phyloP scores from a whole-genome alignment of 2,329 filamentous ascomycete genomes.

The Trichoderma semiorbis region DNA sequence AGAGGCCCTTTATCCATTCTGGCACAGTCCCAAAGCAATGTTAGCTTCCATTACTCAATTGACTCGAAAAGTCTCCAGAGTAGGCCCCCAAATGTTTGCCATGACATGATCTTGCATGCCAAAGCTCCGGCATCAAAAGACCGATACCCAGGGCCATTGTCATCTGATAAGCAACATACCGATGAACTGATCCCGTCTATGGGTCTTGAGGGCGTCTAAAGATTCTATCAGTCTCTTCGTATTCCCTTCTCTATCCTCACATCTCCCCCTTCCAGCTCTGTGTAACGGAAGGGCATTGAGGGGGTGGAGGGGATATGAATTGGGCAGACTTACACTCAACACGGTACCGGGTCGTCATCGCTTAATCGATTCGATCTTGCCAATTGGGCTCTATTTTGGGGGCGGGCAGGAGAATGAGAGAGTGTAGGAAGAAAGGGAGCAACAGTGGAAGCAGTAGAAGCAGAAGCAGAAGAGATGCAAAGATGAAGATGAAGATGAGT shows the following conservation, averaged over 20 bases:
- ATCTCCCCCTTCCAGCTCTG: not conserved
- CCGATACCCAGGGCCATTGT: not conserved
- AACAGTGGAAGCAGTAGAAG: not conserved
- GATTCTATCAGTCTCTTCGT: conserved; percentile 16
- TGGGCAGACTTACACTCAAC: conserved; percentile 64
- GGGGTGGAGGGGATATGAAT: not conserved
- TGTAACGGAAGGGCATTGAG: not conserved
- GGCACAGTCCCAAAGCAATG: not conserved
- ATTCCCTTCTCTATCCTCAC: too few species aligned
- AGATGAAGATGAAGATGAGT: not conserved
- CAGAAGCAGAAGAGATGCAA: not conserved
- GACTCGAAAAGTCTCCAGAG: not conserved
- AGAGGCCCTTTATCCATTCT: conserved; percentile 95
- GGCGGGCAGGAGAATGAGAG: not conserved
- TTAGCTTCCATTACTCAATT: not conserved
- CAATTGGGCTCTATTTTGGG: not conserved
- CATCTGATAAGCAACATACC: conserved; percentile 41
- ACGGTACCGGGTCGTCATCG: conserved; percentile 62
- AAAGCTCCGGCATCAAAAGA: not conserved
- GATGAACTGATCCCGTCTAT: conserved; percentile 86
- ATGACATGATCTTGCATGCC: not conserved
- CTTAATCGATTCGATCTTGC: not conserved
- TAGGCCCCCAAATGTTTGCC: not conserved
- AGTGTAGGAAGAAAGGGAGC: not conserved
- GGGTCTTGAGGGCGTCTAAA: conserved; percentile 68